A percentile compares a stretch with the other conserved stretches of the same genome.
These are phyloP conservation scores for Euphorbia tirucalli DNA, from an alignment of 345 rosid species.

Conservation along the genomic window DNA sequence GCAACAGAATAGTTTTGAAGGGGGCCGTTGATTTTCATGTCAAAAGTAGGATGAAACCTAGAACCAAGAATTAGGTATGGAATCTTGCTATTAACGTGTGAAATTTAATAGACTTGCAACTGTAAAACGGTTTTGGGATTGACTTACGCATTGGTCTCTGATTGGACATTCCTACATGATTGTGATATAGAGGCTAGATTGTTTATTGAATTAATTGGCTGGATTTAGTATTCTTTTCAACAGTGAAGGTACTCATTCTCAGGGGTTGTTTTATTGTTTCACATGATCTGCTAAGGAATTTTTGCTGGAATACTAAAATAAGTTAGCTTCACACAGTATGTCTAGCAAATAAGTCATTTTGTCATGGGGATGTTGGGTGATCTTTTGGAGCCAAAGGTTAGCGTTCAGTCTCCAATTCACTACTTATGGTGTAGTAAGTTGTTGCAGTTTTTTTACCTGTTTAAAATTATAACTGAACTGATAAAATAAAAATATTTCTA, in stretches of 20 bases:
- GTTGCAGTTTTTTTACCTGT: not conserved
- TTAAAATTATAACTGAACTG: not conserved
- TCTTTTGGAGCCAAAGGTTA: not conserved
- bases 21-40: not conserved
- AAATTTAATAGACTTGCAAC: not conserved
- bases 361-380: not conserved
- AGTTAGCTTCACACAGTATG: not conserved
- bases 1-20: not conserved
- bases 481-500: not conserved
- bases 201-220: not conserved
- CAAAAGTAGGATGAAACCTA: not conserved
- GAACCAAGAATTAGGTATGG: not conserved
- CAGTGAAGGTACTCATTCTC: too few species aligned
- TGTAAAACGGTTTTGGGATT: not conserved
- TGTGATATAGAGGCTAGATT: not conserved
- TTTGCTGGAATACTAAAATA: not conserved
- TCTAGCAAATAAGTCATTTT: not conserved
- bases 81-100: not conserved
- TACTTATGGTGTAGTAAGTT: not conserved
- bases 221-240: not conserved
- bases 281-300: not conserved
- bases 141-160: not conserved
- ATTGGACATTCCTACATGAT: not conserved
- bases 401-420: not conserved
- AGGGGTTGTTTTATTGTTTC: not conserved